Evolutionary conservation across 1,284 basidiomycete genomes (phyloP).

Genomic region (Boletus mariae): DNA sequence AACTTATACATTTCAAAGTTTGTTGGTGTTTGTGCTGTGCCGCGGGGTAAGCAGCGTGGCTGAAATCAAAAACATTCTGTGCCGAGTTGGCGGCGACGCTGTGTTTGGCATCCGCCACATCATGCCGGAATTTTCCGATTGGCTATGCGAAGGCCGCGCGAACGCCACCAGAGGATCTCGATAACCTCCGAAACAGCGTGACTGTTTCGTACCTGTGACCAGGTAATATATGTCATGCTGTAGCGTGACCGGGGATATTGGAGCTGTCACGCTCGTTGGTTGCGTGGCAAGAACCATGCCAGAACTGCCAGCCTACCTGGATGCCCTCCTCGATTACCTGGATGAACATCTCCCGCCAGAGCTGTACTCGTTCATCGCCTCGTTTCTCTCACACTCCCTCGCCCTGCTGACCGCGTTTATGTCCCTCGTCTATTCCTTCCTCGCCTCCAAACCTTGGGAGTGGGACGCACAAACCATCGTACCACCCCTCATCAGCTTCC

Average conservation of each 20-base stretch:
- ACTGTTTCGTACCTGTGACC: slow-evolving; percentile 1
- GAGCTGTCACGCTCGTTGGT: slow-evolving; percentile 16
- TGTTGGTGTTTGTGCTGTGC: slow-evolving; percentile 23
- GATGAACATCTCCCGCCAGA: slow-evolving; percentile 52
- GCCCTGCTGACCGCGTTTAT: slow-evolving; percentile 48
- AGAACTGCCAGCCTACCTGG: slow-evolving; percentile 38
- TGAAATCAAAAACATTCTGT: slow-evolving; percentile 15
- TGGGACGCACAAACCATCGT: slow-evolving; percentile 67
- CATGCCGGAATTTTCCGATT: slow-evolving; percentile 28
- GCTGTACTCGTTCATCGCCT: slow-evolving; percentile 48
- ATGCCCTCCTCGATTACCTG: slow-evolving; percentile 54
- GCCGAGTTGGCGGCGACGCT: slow-evolving; percentile 17
- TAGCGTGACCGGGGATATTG: slow-evolving; percentile 15
- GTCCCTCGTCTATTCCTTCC: slow-evolving; percentile 44
- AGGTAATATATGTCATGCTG: background rate
- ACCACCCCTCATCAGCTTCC: slow-evolving; percentile 67
- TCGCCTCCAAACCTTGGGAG: slow-evolving; percentile 48
- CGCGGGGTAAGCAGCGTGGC: slow-evolving; percentile 23
- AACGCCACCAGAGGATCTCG: slow-evolving; percentile 7
- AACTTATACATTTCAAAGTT: slow-evolving; percentile 32
- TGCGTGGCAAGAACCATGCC: slow-evolving; percentile 29
- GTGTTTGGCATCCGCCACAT: slow-evolving; percentile 1
- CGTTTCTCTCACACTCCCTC: slow-evolving; percentile 51
- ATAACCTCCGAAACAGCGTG: slow-evolving; percentile 12
- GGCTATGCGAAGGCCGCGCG: slow-evolving; percentile 12